Evolutionary conservation across 2,329 filamentous ascomycete species (phyloP), one percentile per base, ranked within the genome.

Genomic region (Fusarium anthophilum): DNA sequence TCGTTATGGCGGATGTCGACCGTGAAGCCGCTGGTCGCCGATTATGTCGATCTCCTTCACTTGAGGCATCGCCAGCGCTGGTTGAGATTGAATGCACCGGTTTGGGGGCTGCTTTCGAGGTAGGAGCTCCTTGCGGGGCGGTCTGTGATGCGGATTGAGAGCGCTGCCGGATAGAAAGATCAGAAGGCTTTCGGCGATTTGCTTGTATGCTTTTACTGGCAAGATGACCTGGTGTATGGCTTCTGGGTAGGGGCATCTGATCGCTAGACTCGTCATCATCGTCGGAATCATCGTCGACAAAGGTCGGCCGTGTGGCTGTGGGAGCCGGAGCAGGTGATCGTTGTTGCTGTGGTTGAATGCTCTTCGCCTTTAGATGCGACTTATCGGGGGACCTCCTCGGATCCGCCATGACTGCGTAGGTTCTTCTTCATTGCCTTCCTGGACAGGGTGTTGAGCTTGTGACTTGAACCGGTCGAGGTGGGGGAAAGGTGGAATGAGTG

Each of bases 211-310:
- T 90, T 82, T 88, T 91, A 73, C 87, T 86, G 18, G 90, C 83
- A 45, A 91, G 84, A 76, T 91, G 89, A 65, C 90, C 89, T 3
- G 90, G 90, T 4, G 90, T 91, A 79, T 91, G 90, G 78, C 87
- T 91, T 74, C 90, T 86, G 35, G 85, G 83, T 50, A 88, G 79
- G 54, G 85, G 81, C 61, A 79, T 81, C 66, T 79, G 78, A 65
- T 83, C 82, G 76, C 77, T 78, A 41, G 77, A 81, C 55, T 83
- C 81, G 60, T 79, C 81, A 64, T 79, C 78, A 28, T 84, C 81
- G 48, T 80, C 77, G 24, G 78, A 78, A 38, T 82, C 80, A 59
- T 83, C 81, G 37, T 80, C 79, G 64, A 83, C 80, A 73, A 84
- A 80, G 66, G 81, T 80, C 64, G 80, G 78, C 63, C 79, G 67